Conservation (phyloP, 257 asterid genomes). For the Prunella vulgaris region DNA sequence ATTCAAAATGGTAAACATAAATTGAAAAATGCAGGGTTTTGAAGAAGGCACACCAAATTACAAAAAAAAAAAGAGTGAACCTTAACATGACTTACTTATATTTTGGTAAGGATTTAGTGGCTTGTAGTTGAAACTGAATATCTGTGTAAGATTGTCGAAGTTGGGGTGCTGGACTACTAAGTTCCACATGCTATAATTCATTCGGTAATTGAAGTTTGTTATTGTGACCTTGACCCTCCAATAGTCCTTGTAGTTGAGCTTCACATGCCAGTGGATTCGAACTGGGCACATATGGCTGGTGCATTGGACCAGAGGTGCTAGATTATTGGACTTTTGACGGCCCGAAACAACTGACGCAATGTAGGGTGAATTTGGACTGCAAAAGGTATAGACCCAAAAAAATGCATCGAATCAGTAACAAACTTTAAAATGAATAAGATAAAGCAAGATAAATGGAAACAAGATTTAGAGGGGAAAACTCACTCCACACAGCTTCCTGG, state of each 20-base stretch:
- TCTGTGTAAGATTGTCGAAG: conserved; percentile 75
- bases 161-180: conserved; percentile 90
- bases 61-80: no score
- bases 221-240: conserved; percentile 85
- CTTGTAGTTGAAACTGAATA: conserved; percentile 86
- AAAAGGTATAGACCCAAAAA: conserved; percentile 3
- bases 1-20: no score
- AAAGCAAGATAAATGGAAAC: background rate
- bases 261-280: conserved; percentile 89
- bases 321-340: conserved; percentile 39
- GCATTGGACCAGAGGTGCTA: conserved; percentile 76
- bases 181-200: conserved; percentile 80
- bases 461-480: conserved; percentile 18
- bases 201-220: conserved; percentile 74
- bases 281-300: conserved; percentile 88
- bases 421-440: background rate
- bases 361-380: conserved; percentile 67
- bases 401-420: background rate
- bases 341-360: conserved; percentile 68
- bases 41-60: no score
- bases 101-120: conserved; percentile 58
- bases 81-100: conserved; percentile 51
- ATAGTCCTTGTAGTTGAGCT: conserved; percentile 72
- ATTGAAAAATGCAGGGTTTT: no score
- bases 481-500: conserved; percentile 54